Conservation (phyloP, 2,329 filamentous ascomycete species). For the Monosporascus sp. region DNA sequence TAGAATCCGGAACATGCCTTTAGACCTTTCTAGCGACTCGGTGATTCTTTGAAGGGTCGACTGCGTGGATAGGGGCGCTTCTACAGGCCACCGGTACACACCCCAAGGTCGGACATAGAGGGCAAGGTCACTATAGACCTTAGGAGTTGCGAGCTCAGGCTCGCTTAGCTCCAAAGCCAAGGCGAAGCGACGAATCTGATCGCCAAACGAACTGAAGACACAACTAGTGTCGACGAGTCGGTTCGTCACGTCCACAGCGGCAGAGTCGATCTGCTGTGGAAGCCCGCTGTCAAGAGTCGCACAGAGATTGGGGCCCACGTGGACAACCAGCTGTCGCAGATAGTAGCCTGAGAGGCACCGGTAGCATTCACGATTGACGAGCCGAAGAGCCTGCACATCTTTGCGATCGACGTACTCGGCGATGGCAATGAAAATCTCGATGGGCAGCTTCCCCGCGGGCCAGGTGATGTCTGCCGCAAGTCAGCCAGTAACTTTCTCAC, state of each 20-base stretch:
- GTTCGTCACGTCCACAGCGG: slow-evolving; percentile 12
- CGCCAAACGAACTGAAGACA: slow-evolving; percentile 56
- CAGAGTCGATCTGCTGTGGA: slow-evolving; percentile 10
- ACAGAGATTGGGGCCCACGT: slow-evolving; percentile 60
- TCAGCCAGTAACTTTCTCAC: not conserved
- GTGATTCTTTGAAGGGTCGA: slow-evolving; percentile 55
- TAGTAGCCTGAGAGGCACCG: slow-evolving; percentile 26
- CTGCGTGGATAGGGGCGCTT: slow-evolving; percentile 52
- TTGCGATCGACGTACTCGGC: slow-evolving; percentile 42
- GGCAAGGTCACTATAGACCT: slow-evolving; percentile 50
- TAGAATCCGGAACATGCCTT: slow-evolving; percentile 56
- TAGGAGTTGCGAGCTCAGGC: slow-evolving; percentile 41
- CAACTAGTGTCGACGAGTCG: slow-evolving; percentile 29
- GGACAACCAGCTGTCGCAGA: slow-evolving; percentile 56
- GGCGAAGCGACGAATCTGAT: slow-evolving; percentile 56
- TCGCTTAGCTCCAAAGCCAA: slow-evolving; percentile 65
- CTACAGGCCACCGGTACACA: slow-evolving; percentile 57
- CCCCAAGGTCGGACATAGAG: slow-evolving; percentile 57
- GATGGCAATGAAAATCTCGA: slow-evolving; percentile 58
- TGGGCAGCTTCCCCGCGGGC: slow-evolving; percentile 36
- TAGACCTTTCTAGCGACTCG: slow-evolving; percentile 56
- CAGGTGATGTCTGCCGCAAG: not conserved
- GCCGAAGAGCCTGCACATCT: slow-evolving; percentile 43
- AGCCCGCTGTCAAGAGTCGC: slow-evolving; percentile 37
- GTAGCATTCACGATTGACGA: slow-evolving; percentile 52